Conservation (phyloP, 805 yeast genomes). For the Starmerella scarabaei region DNA sequence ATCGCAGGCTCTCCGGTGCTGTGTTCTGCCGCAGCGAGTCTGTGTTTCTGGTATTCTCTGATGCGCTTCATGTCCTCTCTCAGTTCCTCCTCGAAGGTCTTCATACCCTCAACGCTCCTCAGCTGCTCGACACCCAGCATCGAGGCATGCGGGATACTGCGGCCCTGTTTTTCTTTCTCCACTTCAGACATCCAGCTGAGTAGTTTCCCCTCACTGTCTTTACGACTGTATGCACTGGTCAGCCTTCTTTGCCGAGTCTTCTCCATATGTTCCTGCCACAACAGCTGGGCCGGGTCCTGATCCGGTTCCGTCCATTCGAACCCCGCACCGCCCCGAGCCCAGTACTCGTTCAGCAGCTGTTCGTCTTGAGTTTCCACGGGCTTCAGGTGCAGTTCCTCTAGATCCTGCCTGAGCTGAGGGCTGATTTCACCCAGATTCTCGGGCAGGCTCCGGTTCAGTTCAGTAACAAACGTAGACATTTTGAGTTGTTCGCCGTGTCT, state of each 20-base stretch:
- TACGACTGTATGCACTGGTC: slow-evolving; percentile 20
- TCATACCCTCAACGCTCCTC: slow-evolving; percentile 8
- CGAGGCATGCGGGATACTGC: slow-evolving; percentile 26
- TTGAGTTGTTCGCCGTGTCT: slow-evolving; percentile 54
- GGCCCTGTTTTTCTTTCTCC: slow-evolving; percentile 15
- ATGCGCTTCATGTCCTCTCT: slow-evolving; percentile 10
- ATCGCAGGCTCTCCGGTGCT: not conserved
- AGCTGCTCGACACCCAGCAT: slow-evolving; percentile 23
- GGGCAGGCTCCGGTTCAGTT: slow-evolving; percentile 42
- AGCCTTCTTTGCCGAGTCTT: slow-evolving; percentile 15
- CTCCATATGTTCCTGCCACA: slow-evolving; percentile 27
- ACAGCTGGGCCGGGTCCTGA: slow-evolving; percentile 65
- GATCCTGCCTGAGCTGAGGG: slow-evolving; percentile 25
- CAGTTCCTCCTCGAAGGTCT: slow-evolving; percentile 15
- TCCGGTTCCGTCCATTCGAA: slow-evolving; percentile 87
- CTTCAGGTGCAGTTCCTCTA: slow-evolving; percentile 27
- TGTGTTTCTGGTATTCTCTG: not conserved
- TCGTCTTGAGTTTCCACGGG: slow-evolving; percentile 48
- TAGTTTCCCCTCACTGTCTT: slow-evolving; percentile 15
- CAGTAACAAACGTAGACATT: slow-evolving; percentile 52
- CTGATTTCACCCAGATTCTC: slow-evolving; percentile 32
- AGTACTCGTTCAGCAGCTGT: slow-evolving; percentile 59
- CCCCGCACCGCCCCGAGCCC: slow-evolving; percentile 79
- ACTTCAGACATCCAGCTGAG: slow-evolving; percentile 24
- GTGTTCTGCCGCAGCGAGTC: not conserved